Evolutionary conservation across 2,329 filamentous ascomycete species (phyloP).

Genomic region (Alternaria viburni): DNA sequence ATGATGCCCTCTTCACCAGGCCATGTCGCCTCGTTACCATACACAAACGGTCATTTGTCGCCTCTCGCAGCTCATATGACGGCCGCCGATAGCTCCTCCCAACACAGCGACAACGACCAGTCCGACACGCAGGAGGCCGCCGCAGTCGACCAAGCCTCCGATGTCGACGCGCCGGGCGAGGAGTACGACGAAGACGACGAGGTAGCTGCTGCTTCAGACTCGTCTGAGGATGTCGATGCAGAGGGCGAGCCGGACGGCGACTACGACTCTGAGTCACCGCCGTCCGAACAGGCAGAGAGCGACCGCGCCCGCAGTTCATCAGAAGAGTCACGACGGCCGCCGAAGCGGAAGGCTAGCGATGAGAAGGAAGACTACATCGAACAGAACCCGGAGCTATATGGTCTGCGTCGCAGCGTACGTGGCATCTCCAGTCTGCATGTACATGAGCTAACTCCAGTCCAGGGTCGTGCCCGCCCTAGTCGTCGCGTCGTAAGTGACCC

Average conservation of each 20-base stretch:
- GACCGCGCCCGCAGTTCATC: constrained; percentile 70
- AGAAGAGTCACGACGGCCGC: constrained; percentile 67
- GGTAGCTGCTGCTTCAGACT: constrained; percentile 53
- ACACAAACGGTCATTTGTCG: constrained; percentile 71
- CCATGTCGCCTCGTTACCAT: constrained; percentile 67
- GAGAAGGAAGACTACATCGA: constrained; percentile 86
- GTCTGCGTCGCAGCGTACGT: constrained; percentile 87
- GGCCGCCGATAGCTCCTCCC: constrained; percentile 54
- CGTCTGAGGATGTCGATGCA: constrained; percentile 58
- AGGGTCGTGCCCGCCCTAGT: constrained; percentile 67
- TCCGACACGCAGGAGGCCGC: constrained; percentile 71
- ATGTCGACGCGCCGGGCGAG: constrained; percentile 50
- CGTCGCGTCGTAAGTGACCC: constrained; percentile 63
- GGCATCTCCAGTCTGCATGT: constrained; percentile 11
- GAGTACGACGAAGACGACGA: constrained; percentile 52
- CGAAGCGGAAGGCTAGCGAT: constrained; percentile 70
- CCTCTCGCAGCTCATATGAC: constrained; percentile 58
- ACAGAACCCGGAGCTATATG: constrained; percentile 93
- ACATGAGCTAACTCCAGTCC: constrained; percentile 41
- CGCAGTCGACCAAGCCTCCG: constrained; percentile 48
- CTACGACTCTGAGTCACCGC: constrained; percentile 71
- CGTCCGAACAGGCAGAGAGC: constrained; percentile 49
- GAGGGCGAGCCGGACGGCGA: constrained; percentile 66
- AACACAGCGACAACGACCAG: constrained; percentile 75
- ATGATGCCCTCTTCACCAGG: constrained; percentile 67